A percentile compares a stretch with the other conserved stretches of the same genome.
Evolutionary conservation across 1,139 yeast species (phyloP).

Genomic region (Candida glucosophila): DNA sequence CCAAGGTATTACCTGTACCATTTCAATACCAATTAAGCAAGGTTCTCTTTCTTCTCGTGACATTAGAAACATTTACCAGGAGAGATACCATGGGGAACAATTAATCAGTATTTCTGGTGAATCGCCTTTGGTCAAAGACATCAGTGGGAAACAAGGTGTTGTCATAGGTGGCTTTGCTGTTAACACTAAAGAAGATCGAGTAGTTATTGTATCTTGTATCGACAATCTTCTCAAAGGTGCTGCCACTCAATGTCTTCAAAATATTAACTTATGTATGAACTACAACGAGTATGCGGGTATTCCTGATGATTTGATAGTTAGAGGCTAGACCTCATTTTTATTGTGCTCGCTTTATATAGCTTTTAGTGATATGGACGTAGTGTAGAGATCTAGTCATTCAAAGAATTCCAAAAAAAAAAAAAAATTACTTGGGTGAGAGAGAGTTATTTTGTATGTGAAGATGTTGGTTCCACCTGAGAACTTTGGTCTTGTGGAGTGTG

Average conservation of each 20-base stretch:
- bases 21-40: slow-evolving; percentile 75
- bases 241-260: slow-evolving; percentile 95
- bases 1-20: slow-evolving; percentile 93
- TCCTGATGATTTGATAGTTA: slow-evolving; percentile 50
- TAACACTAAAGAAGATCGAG: slow-evolving; percentile 79
- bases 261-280: slow-evolving; percentile 81
- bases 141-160: slow-evolving; percentile 89
- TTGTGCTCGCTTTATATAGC: too few species aligned
- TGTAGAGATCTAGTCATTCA: too few species aligned
- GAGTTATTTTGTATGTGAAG: background rate
- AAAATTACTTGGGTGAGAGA: too few species aligned
- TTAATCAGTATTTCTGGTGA: slow-evolving; percentile 80
- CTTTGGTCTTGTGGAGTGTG: slow-evolving; percentile 70
- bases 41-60: slow-evolving; percentile 71
- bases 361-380: too few species aligned
- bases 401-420: too few species aligned
- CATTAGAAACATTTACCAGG: slow-evolving; percentile 77
- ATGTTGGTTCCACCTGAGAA: slow-evolving; percentile 78
- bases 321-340: too few species aligned
- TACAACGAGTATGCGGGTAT: slow-evolving; percentile 95
- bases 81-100: slow-evolving; percentile 81
- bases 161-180: slow-evolving; percentile 95
- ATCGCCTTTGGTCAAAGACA: slow-evolving; percentile 86
- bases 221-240: slow-evolving; percentile 97
- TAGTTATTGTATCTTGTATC: slow-evolving; percentile 88